phyloP scores from a whole-genome alignment of 805 yeast species.

The Cyberlindnera veronae region DNA sequence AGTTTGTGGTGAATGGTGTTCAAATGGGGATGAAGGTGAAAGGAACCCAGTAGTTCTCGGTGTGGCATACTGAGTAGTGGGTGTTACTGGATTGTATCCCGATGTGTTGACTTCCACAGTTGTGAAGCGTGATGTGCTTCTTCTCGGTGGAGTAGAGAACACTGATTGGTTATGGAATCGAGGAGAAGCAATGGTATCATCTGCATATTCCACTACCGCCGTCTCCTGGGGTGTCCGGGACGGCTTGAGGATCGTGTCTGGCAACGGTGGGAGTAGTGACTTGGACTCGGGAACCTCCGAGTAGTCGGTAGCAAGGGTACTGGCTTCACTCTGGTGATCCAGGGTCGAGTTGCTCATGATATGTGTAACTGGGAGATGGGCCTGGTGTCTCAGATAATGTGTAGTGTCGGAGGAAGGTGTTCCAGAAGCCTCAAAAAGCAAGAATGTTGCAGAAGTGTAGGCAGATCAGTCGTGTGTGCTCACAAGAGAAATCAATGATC shows the following conservation, averaged over 20 bases:
- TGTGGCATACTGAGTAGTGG: not conserved
- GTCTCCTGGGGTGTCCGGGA: slow-evolving; percentile 3
- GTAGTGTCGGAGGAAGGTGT: not conserved
- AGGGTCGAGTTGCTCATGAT: slow-evolving; percentile 4
- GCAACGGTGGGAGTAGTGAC: slow-evolving; percentile 21
- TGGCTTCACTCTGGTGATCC: slow-evolving; percentile 2
- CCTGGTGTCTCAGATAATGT: not conserved
- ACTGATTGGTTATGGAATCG: not conserved
- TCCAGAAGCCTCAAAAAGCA: too few species aligned
- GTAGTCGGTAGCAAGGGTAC: slow-evolving; percentile 8
- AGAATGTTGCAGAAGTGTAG: too few species aligned
- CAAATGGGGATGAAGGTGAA: not conserved
- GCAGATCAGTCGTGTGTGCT: too few species aligned
- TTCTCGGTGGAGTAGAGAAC: slow-evolving; percentile 9
- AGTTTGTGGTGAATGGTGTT: not conserved
- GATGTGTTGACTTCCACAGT: slow-evolving; percentile 1
- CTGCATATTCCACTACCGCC: not conserved
- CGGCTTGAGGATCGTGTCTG: slow-evolving; percentile 14
- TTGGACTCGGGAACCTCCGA: slow-evolving; percentile 16
- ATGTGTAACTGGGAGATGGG: not conserved
- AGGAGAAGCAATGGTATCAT: slow-evolving; percentile 3
- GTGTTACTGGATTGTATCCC: not conserved
- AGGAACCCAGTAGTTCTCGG: not conserved
- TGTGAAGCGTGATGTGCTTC: slow-evolving; percentile 1
- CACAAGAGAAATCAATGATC: too few species aligned